Evolutionary conservation across 805 yeast species (phyloP).

Genomic region (Wickerhamiella bombiphila): DNA sequence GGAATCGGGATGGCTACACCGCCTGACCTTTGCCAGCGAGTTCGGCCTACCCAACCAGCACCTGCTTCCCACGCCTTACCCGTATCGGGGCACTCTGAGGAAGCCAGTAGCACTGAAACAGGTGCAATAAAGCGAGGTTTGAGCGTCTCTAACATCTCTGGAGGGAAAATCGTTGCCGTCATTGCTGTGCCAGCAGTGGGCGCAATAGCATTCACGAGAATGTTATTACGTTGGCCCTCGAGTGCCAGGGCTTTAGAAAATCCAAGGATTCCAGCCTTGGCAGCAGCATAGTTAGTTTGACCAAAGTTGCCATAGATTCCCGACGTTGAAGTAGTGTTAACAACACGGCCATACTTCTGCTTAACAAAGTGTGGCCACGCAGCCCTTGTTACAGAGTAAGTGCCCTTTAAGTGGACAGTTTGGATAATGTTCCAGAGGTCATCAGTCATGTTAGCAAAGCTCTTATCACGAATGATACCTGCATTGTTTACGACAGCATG

Average conservation of each 20-base stretch:
- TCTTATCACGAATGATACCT: constrained; percentile 81
- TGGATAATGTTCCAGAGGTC: constrained; percentile 71
- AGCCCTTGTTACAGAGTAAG: constrained; percentile 66
- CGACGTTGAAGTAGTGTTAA: constrained; percentile 87
- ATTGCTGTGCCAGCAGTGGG: constrained; percentile 98
- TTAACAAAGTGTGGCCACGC: constrained; percentile 84
- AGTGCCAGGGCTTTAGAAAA: constrained; percentile 74
- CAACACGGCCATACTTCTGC: constrained; percentile 66
- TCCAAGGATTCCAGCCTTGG: constrained; percentile 79
- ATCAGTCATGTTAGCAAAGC: constrained; percentile 72
- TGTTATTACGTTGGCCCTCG: constrained; percentile 72
- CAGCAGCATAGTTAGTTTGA: constrained; percentile 90
- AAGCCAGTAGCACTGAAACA: constrained; percentile 60
- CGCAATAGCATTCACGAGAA: constrained; percentile 70
- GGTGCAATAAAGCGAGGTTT: constrained; percentile 89
- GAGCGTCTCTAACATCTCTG: constrained; percentile 66
- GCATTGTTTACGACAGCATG: constrained; percentile 87
- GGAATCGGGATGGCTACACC: constrained; percentile 45
- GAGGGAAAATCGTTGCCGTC: constrained; percentile 78
- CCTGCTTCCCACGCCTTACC: constrained; percentile 88
- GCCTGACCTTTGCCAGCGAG: constrained; percentile 87
- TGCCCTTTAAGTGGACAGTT: constrained; percentile 69
- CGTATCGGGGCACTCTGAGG: constrained; percentile 54
- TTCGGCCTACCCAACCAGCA: constrained; percentile 91
- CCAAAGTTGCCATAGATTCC: constrained; percentile 98